Percentiles rank a stretch among this genome's conserved stretches.
These are phyloP conservation scores for Wickerhamomyces bisporus DNA, from an alignment of 805 yeast species.

Conservation along the genomic window DNA sequence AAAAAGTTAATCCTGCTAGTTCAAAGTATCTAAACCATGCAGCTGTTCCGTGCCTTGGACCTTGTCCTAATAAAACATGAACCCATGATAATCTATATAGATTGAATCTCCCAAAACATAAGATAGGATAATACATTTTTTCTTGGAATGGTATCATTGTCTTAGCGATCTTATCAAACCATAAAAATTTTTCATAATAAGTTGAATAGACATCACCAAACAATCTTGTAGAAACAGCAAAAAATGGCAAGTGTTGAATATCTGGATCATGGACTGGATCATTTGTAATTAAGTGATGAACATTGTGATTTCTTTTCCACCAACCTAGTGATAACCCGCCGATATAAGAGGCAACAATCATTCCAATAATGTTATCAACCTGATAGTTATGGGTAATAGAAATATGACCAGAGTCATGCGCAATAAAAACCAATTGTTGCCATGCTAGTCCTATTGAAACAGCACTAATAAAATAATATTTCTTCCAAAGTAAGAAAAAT, in stretches of 20 bases:
- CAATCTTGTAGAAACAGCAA: constrained; percentile 73
- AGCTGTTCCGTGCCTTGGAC: constrained; percentile 77
- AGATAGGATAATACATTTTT: constrained; percentile 69
- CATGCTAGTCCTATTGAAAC: constrained; percentile 66
- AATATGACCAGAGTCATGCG: constrained; percentile 87
- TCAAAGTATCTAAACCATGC: constrained; percentile 86
- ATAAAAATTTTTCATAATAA: constrained; percentile 62
- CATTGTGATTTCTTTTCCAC: constrained; percentile 94
- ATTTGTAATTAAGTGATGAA: constrained; percentile 88
- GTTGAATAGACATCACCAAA: constrained; percentile 73
- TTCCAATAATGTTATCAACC: constrained; percentile 69
- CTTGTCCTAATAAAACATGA: constrained; percentile 66
- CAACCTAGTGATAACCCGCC: constrained; percentile 92
- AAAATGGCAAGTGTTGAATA: constrained; percentile 88
- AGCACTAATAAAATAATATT: constrained; percentile 53
- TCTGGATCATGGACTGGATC: constrained; percentile 95
- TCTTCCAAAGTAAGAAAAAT: constrained; percentile 40
- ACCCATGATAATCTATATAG: constrained; percentile 78
- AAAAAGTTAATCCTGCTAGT: constrained; percentile 59
- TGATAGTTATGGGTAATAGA: constrained; percentile 78
- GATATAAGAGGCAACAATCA: constrained; percentile 64
- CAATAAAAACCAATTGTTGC: constrained; percentile 88
- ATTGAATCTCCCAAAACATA: constrained; percentile 81
- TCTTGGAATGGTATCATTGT: constrained; percentile 58
- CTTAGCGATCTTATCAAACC: constrained; percentile 65